Conservation (phyloP, 768 basidiomycete species). For the Leccinum boreale region DNA sequence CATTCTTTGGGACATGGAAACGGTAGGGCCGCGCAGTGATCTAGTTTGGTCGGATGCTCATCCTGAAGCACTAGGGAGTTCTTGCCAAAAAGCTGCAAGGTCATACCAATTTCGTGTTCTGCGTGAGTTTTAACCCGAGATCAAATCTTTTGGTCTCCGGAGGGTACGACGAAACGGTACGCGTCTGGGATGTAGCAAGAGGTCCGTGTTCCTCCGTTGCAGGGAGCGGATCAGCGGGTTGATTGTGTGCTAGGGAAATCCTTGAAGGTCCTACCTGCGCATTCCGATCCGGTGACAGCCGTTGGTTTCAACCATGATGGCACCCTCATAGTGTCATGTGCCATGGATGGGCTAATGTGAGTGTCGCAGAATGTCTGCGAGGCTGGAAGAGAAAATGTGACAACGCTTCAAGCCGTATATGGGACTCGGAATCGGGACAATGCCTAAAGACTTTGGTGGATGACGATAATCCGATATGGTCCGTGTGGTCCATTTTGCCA, state of each 20-base stretch:
- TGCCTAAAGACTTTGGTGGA: conserved; percentile 97
- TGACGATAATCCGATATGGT: conserved; percentile 95
- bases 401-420: conserved; percentile 70
- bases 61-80: conserved; percentile 40
- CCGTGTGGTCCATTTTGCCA: conserved; percentile 12
- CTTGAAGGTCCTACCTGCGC: conserved; percentile 88
- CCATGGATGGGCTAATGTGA: conserved; percentile 97
- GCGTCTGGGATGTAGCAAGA: conserved; percentile 94
- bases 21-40: conserved; percentile 36
- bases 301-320: conserved; percentile 95
- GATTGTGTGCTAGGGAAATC: conserved; percentile 55
- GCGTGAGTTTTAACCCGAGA: conserved; percentile 86
- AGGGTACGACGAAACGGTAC: conserved; percentile 92
- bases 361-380: conserved; percentile 23
- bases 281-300: conserved; percentile 95
- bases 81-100: conserved; percentile 68
- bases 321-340: conserved; percentile 89
- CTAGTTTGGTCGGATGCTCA: conserved; percentile 1
- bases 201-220: conserved; percentile 41
- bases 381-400: neutral
- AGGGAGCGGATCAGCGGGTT: neutral
- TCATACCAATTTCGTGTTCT: conserved; percentile 94
- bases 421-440: conserved; percentile 97
- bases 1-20: conserved; percentile 77
- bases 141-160: conserved; percentile 92